Evolutionary conservation across 208 protist species (phyloP).

Genomic region (Acanthamoeba royreba): DNA sequence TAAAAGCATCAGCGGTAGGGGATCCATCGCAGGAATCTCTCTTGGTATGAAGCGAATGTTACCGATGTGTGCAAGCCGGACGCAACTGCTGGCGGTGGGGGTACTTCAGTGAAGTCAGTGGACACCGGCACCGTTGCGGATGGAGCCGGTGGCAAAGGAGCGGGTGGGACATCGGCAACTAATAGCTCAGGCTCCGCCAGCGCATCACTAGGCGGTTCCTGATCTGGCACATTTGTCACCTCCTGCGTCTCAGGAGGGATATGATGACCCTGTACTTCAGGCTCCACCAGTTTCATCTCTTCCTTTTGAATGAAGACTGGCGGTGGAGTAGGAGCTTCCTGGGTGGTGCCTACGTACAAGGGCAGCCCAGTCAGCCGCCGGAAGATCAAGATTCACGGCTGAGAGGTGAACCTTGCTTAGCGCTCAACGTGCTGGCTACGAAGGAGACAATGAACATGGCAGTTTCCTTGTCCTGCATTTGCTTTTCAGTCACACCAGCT

Average conservation of each 20-base stretch:
- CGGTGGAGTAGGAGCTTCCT: no score
- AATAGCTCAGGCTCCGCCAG: background rate
- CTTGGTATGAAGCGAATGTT: no score
- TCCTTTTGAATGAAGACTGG: no score
- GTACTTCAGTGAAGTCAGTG: background rate
- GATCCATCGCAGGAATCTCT: background rate
- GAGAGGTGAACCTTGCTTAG: background rate
- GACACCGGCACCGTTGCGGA: background rate
- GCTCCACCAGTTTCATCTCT: no score
- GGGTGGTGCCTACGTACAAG: background rate
- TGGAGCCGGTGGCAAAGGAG: background rate
- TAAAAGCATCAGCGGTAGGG: background rate
- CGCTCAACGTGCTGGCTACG: background rate
- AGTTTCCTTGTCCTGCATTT: background rate
- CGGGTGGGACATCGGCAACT: background rate
- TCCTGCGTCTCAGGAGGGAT: no score
- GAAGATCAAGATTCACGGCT: background rate
- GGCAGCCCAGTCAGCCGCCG: background rate
- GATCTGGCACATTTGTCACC: no score
- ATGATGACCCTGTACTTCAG: no score
- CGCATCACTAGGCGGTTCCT: background rate
- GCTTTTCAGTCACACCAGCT: background rate
- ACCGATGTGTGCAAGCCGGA: background rate
- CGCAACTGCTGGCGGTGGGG: background rate
- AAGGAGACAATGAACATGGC: background rate